Evolutionary conservation across 2,329 filamentous ascomycete genomes (phyloP), one percentile per base, ranked within the genome.

Genomic region (Neofusicoccum sp.): DNA sequence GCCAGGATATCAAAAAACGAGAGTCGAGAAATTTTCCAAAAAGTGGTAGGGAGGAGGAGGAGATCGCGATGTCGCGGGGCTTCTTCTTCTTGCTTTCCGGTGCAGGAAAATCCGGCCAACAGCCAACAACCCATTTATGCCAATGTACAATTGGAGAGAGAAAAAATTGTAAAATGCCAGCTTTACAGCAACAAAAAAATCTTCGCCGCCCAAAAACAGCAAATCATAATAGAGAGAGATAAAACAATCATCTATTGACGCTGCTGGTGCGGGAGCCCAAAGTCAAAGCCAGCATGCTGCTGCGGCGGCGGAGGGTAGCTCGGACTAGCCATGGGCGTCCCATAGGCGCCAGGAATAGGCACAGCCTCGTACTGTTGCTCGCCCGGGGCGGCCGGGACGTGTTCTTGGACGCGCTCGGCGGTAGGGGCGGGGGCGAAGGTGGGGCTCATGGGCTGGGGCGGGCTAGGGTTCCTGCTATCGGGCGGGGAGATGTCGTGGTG

Each of bases 341-440:
- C 81, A 73, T 97, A 97, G 0, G 93, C 91, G 5, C 90, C 91
- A 0, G 94, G 94, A 64, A 97, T 97, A 0, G 93, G 92, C 36
- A 97, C 94, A 28, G 89, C 81, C 11, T 89, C 93, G 76, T 97
- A 97, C 54, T 88, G 87, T 70, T 90, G 87, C 83, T 97, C 94
- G 52, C 93, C 90, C 0, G 90, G 88, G 8, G 90, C 90, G 31
- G 87, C 84, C 9, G 84, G 85, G 16, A 88, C 87, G 68, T 92
- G 90, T 56, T 88, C 82, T 68, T 88, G 84, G 64, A 83, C 71
- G 60, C 80, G 81, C 69, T 83, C 81, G 14, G 58, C 49, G 7
- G 47, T 39, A 31, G 28, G 43, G 4, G 47, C n/a, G 31, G 54
- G 39, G 36, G 54, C 41, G 37, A 61, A 58, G 29, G 37, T 41